phyloP scores from a whole-genome alignment of 768 basidiomycete species.

The Phlegmacium glaucopus region DNA sequence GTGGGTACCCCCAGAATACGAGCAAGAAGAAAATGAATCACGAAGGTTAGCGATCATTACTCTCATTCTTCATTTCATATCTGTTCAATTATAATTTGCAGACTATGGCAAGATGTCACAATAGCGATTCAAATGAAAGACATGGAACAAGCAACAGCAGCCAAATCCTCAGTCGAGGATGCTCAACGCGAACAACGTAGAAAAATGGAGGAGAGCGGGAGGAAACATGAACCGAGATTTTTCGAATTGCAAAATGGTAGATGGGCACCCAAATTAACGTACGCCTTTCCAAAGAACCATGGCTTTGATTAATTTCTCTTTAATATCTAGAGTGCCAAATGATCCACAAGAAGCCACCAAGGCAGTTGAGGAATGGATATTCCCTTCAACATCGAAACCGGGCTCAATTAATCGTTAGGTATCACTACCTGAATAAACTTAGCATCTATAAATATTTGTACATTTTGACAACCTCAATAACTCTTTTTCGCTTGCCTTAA shows the following conservation, averaged over 20 bases:
- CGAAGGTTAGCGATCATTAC: slow-evolving; percentile 51
- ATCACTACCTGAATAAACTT: too few species aligned
- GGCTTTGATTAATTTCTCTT: slow-evolving; percentile 6
- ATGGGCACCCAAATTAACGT: slow-evolving; percentile 82
- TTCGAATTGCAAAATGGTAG: slow-evolving; percentile 75
- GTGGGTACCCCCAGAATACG: slow-evolving; percentile 77
- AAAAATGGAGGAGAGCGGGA: slow-evolving; percentile 69
- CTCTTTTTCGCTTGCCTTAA: slow-evolving; percentile 11
- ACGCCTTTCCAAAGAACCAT: slow-evolving; percentile 24
- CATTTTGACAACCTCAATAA: slow-evolving; percentile 1
- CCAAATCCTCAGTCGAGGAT: slow-evolving; percentile 90
- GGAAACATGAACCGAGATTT: slow-evolving; percentile 70
- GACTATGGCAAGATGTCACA: slow-evolving; percentile 84
- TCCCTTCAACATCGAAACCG: slow-evolving; percentile 26
- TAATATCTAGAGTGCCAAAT: slow-evolving; percentile 56
- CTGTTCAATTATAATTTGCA: slow-evolving; percentile 20
- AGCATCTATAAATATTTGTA: background rate
- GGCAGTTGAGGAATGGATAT: slow-evolving; percentile 81
- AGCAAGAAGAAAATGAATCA: slow-evolving; percentile 91
- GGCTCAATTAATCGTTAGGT: background rate
- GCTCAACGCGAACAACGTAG: slow-evolving; percentile 81
- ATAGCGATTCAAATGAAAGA: slow-evolving; percentile 82
- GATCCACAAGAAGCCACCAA: slow-evolving; percentile 63
- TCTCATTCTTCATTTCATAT: background rate
- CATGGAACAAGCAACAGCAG: slow-evolving; percentile 91